Percentiles rank a stretch among this genome's conserved stretches.
These are phyloP conservation scores for Oryza officinalis DNA, from an alignment of 176 grass and related monocot genomes.

Conservation along the genomic window DNA sequence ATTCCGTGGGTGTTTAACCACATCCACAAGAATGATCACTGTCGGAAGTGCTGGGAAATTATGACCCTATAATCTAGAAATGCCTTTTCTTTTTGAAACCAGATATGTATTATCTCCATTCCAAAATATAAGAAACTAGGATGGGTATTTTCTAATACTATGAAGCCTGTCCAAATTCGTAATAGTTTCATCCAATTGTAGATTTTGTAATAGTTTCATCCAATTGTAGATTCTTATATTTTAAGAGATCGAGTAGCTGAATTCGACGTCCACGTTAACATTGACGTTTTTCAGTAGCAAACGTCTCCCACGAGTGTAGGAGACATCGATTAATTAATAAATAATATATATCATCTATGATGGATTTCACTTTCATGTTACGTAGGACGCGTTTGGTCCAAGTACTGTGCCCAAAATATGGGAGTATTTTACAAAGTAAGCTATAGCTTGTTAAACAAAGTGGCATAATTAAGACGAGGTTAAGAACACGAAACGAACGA, in stretches of 20 bases:
- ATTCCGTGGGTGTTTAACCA: background rate
- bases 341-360: background rate
- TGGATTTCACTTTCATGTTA: constrained; percentile 24
- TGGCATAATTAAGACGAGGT: constrained; percentile 17
- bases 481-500: background rate
- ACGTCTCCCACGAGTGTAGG: constrained; percentile 12
- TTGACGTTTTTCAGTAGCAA: background rate
- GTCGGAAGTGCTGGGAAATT: background rate
- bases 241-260: no score
- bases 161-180: no score
- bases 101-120: no score
- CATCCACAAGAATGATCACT: background rate
- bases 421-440: background rate
- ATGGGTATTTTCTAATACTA: no score
- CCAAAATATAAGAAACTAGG: no score
- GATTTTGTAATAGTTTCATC: no score
- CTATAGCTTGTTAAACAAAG: background rate
- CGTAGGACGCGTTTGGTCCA: background rate
- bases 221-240: no score
- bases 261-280: background rate
- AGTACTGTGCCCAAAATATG: background rate
- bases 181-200: no score
- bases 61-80: background rate
- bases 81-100: background rate
- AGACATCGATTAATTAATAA: background rate